phyloP scores from a whole-genome alignment of 73 alveolate species.

The Paraurostyla sp. region DNA sequence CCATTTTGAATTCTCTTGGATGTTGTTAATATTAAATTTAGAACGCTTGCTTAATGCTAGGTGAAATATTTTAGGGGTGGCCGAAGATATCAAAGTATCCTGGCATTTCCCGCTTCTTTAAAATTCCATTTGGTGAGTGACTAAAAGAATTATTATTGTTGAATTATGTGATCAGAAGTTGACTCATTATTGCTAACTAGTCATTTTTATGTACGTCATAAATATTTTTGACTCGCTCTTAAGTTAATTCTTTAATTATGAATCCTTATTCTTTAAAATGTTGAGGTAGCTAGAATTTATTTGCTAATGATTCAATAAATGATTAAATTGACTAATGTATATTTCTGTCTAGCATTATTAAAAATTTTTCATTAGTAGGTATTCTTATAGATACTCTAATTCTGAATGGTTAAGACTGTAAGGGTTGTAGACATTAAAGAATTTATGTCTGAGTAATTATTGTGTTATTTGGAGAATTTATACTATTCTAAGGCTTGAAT shows the following conservation, averaged over 20 bases:
- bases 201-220: neutral
- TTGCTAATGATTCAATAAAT: neutral
- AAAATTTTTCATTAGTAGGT: slow-evolving; percentile 14
- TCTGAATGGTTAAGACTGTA: neutral
- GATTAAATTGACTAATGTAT: neutral
- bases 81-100: slow-evolving; percentile 35
- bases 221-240: neutral
- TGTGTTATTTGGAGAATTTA: neutral
- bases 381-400: slow-evolving; percentile 12
- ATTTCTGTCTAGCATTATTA: slow-evolving; percentile 5
- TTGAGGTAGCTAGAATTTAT: neutral
- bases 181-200: neutral
- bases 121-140: slow-evolving; percentile 2
- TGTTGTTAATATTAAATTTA: neutral
- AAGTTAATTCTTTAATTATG: neutral
- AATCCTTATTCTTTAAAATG: slow-evolving; percentile 14
- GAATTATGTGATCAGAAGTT: neutral
- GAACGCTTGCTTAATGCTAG: neutral
- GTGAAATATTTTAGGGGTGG: slow-evolving; percentile 20
- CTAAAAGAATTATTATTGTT: slow-evolving; percentile 1
- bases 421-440: neutral
- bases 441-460: neutral
- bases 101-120: slow-evolving; percentile 19
- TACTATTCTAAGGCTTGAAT: neutral
- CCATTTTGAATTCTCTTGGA: neutral